Evolutionary conservation across 805 yeast genomes (phyloP), one percentile per base, ranked within the genome.

Genomic region (Saccharomycopsis babjevae): DNA sequence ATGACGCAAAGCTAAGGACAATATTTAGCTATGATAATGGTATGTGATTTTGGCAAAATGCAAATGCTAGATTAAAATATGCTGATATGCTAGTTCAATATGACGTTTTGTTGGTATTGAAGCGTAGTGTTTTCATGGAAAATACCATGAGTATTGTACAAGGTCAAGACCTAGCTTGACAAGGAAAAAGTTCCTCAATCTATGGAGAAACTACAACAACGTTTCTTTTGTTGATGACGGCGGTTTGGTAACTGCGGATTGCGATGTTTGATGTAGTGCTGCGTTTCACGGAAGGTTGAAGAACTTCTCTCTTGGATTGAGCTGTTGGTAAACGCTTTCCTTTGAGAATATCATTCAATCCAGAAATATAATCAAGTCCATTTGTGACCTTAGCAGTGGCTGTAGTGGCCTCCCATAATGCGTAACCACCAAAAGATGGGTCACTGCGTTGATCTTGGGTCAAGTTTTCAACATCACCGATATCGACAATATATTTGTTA

Each of bases 401-500:
- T 15, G 62, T 34, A 34, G 61, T 39, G 15, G 57, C 62, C 38
- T 62, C 63, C 65, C 65, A 62, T 11, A 62, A 25, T 6, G 58
- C 39, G 46, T 58, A 58, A 3, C 65, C 63, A 16, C 65, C 65
- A 56, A 62, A 62, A 1, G 16, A 13, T 10, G 42, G 20, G 16
- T 39, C 57, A 10, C 20, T 54, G 3, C 60, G 50, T 5, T 39
- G 50, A 10, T n/a, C 32, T 8, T 18, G 54, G 18, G 63, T 61
- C 5, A 22, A 30, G 20, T 25, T 16, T 18, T 61, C 43, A n/a
- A 61, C 18, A 28, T 32, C 38, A 4, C 71, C 59, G 50, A 69
- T 67, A 57, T 78, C 66, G 65, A 79, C 79, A 65, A 79, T 76
- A 65, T 83, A 84, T 56, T 89, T 79, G 38, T 89, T 87, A 55